Evolutionary conservation across 176 grass and related monocot genomes (phyloP).

Genomic region (Poa pratensis): DNA sequence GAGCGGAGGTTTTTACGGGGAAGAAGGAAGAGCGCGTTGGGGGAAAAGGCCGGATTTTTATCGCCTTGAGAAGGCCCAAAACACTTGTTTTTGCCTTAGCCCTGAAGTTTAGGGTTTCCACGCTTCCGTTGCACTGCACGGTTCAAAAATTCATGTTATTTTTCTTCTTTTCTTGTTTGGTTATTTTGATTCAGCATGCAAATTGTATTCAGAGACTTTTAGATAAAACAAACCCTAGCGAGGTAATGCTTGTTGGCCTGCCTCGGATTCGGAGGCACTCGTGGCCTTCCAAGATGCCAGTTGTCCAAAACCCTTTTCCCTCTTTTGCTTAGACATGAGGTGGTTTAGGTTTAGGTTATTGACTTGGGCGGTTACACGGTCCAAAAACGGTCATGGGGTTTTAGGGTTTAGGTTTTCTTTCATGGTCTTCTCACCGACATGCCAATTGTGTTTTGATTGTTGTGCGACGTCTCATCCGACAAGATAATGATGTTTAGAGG

Average conservation of each 20-base stretch:
- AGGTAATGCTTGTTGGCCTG: too few relatives aligned
- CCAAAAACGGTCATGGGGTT: not conserved
- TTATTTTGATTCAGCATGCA: too few relatives aligned
- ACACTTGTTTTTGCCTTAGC: not conserved
- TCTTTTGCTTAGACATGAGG: not conserved
- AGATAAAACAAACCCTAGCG: too few relatives aligned
- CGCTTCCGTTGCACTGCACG: too few relatives aligned
- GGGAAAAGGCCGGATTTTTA: not conserved
- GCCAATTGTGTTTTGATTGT: not conserved
- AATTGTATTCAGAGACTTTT: too few relatives aligned
- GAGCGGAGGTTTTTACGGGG: slow-evolving; percentile 48
- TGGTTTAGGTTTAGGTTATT: not conserved
- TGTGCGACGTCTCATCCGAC: too few relatives aligned
- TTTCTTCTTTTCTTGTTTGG: too few relatives aligned
- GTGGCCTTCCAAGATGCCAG: too few relatives aligned
- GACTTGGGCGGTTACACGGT: not conserved
- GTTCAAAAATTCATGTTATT: too few relatives aligned
- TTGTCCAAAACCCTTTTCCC: not conserved
- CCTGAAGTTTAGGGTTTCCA: not conserved
- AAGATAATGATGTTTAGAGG: not conserved
- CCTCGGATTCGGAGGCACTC: too few relatives aligned
- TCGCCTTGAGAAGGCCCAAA: not conserved
- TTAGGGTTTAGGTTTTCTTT: not conserved
- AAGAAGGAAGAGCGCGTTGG: not conserved
- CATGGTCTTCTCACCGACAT: not conserved